Evolutionary conservation across 2,329 filamentous ascomycete species (phyloP).

Genomic region (Cordyceps javanica): DNA sequence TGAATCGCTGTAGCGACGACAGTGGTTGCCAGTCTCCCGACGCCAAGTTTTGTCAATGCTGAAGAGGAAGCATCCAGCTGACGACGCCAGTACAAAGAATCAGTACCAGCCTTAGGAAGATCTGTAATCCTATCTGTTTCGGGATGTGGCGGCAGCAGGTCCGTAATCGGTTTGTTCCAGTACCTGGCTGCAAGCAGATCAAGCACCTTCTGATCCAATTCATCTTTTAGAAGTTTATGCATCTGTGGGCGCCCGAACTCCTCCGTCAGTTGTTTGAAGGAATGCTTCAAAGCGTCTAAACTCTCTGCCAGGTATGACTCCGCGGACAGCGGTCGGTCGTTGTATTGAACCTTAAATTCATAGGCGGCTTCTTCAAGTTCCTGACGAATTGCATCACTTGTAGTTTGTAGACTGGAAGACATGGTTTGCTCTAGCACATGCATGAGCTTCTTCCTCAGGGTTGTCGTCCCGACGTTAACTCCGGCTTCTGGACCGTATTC

Average conservation of each 20-base stretch:
- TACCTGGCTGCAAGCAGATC: slow-evolving; percentile 90
- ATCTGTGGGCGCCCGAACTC: slow-evolving; percentile 86
- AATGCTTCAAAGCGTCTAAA: slow-evolving; percentile 93
- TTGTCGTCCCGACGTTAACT: slow-evolving; percentile 75
- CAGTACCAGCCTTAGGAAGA: slow-evolving; percentile 76
- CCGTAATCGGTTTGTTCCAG: slow-evolving; percentile 94
- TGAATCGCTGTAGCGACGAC: slow-evolving; percentile 88
- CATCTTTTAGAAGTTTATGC: slow-evolving; percentile 79
- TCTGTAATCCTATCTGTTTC: slow-evolving; percentile 70
- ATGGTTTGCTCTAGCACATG: slow-evolving; percentile 94
- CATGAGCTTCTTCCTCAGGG: slow-evolving; percentile 92
- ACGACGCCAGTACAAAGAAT: slow-evolving; percentile 85
- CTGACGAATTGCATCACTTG: slow-evolving; percentile 85
- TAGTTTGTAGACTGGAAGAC: slow-evolving; percentile 84
- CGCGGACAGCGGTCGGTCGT: slow-evolving; percentile 87
- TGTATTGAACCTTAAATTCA: slow-evolving; percentile 99
- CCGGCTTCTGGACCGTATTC: slow-evolving; percentile 72
- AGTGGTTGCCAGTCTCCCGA: slow-evolving; percentile 85
- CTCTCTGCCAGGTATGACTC: slow-evolving; percentile 96
- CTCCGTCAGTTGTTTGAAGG: slow-evolving; percentile 90
- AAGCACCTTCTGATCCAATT: slow-evolving; percentile 89
- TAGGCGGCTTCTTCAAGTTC: slow-evolving; percentile 96
- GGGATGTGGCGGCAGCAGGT: slow-evolving; percentile 59
- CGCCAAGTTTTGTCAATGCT: slow-evolving; percentile 85
- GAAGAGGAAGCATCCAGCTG: slow-evolving; percentile 91